Evolutionary conservation across 768 basidiomycete species (phyloP).

Genomic region (Lentinus brumalis): DNA sequence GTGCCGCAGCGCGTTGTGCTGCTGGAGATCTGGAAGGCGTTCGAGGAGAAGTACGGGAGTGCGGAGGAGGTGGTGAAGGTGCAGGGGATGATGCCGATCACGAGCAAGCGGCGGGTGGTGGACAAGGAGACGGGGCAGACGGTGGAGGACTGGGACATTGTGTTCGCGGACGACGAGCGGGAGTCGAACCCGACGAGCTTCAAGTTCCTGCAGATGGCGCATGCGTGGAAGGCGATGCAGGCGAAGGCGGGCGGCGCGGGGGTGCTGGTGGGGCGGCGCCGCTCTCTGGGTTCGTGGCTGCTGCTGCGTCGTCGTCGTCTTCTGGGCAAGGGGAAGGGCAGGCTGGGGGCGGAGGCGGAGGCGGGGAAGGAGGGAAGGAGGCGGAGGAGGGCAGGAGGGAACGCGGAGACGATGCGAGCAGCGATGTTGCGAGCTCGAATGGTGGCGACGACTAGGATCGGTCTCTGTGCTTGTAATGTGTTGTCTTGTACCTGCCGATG

Average conservation of each 20-base stretch:
- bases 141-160: constrained; percentile 93
- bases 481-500: too few relatives aligned
- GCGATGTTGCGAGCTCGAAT: constrained; percentile 60
- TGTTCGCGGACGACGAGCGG: constrained; percentile 95
- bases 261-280: constrained; percentile 22
- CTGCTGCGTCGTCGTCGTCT: not conserved
- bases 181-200: constrained; percentile 92
- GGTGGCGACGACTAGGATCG: constrained; percentile 33
- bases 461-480: too few relatives aligned
- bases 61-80: constrained; percentile 78
- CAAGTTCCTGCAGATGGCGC: constrained; percentile 95
- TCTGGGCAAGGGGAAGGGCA: not conserved
- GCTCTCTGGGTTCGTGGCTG: constrained; percentile 51
- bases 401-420: constrained; percentile 36
- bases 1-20: constrained; percentile 77
- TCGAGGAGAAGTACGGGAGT: constrained; percentile 82
- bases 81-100: constrained; percentile 90
- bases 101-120: constrained; percentile 80
- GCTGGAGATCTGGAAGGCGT: constrained; percentile 93
- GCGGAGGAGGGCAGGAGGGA: not conserved
- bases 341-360: not conserved
- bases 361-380: constrained; percentile 25
- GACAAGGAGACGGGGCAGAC: constrained; percentile 75
- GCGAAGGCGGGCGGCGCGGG: constrained; percentile 38
- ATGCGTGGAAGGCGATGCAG: constrained; percentile 77